Base-by-base conservation (phyloP, 2,329 filamentous ascomycete species). In the Colletotrichum sp. region DNA sequence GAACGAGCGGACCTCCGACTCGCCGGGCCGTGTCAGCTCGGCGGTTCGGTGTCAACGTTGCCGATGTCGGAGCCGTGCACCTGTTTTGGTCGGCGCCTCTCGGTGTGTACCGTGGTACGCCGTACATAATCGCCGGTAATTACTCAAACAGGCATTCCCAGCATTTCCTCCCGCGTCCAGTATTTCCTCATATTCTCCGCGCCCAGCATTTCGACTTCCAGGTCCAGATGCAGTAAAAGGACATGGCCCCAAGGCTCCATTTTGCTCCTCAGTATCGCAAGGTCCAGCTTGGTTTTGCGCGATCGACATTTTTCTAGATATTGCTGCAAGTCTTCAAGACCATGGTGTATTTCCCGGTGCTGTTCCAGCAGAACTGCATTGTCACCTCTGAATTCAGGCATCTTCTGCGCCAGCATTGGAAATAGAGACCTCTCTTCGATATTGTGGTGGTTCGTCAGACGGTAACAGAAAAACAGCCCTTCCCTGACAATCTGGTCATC, bases 141-240 rank as follows among this genome's bases (percentile, higher is more conserved):
- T 69, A 22, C 61, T 85, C 82, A 96, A 87, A 96, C 94, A 1
- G 91, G 92, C 86, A 97, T 89, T 69, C 86, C 85, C 82, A 85
- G 87, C 85, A 98, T 93, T 88, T 98, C 95, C 61, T 95, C 92
- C 76, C 92, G 79, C 0, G 89, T 94, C 94, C 95, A 98, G 84
- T 94, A 96, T 84, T 89, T 92, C 79, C 95, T 89, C 96, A 98
- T 98, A 83, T 96, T 97, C 84, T 96, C 94, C 52, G 95, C 95
- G 4, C 93, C 91, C 49, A 98, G 84, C 78, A 94, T 90, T 83
- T 89, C 87, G 7, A 98, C 95, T 88, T 98, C 96, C 79, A 96
- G 93, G 80, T 97, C 94, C 77, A 98, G 86, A 88, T 98, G 96
- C 80, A 87, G 87, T 93, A 95, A 96, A 62, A 98, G 83, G 77